Evolutionary conservation across 148 eudicot species (phyloP).

Genomic region (Amaranthus palmeri): DNA sequence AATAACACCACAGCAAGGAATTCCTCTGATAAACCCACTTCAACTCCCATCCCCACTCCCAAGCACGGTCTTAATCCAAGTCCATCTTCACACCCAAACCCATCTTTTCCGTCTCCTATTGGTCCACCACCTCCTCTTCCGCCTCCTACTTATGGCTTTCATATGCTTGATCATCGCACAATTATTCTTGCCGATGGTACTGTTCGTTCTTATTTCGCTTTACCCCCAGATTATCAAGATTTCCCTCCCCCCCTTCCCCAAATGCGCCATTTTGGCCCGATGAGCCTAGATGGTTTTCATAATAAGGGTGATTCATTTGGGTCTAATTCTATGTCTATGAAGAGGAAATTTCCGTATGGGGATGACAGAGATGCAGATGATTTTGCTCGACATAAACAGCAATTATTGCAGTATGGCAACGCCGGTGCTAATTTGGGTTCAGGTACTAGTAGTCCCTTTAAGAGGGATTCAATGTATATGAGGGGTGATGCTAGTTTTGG

Average conservation of each 20-base stretch:
- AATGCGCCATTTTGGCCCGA: conserved; percentile 25
- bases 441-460: conserved; percentile 41
- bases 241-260: conserved; percentile 33
- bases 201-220: conserved; percentile 76
- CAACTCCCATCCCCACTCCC: not conserved
- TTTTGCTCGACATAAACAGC: conserved; percentile 67
- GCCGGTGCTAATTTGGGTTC: conserved; percentile 29
- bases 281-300: conserved; percentile 51
- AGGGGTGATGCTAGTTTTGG: conserved; percentile 28
- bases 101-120: conserved; percentile 9
- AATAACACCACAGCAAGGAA: too few relatives aligned
- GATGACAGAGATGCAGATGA: conserved; percentile 47
- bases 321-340: conserved; percentile 29
- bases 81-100: conserved; percentile 18
- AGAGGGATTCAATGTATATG: conserved; percentile 40
- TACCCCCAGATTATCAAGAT: conserved; percentile 77
- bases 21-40: too few relatives aligned
- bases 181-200: conserved; percentile 64
- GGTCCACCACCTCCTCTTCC: conserved; percentile 33
- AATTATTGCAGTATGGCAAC: conserved; percentile 69
- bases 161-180: conserved; percentile 81
- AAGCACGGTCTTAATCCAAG: not conserved
- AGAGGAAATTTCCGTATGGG: conserved; percentile 62
- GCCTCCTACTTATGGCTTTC: conserved; percentile 72
- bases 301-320: conserved; percentile 20